These are phyloP conservation scores for Teunomyces lycoperdinae DNA, from an alignment of 805 yeast species.

Conservation along the genomic window DNA sequence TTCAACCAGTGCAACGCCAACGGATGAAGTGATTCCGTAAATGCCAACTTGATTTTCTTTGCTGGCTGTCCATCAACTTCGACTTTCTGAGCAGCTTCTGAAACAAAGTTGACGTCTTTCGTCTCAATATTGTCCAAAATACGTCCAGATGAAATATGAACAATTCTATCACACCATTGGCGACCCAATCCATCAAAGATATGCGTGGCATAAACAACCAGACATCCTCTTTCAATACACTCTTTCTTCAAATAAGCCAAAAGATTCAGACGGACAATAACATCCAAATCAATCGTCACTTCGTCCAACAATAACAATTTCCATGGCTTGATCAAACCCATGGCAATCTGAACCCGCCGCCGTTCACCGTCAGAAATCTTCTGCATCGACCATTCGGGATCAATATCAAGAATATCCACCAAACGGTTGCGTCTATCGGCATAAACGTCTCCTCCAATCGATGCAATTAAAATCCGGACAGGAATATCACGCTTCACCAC, in stretches of 20 bases:
- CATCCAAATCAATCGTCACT: slow-evolving; percentile 95
- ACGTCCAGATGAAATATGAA: slow-evolving; percentile 73
- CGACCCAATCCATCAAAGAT: slow-evolving; percentile 90
- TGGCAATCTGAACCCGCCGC: slow-evolving; percentile 86
- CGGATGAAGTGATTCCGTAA: slow-evolving; percentile 63
- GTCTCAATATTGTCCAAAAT: slow-evolving; percentile 37
- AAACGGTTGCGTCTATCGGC: slow-evolving; percentile 75
- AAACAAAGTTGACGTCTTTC: slow-evolving; percentile 26
- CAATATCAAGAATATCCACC: slow-evolving; percentile 77
- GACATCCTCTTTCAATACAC: slow-evolving; percentile 63
- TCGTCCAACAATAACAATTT: slow-evolving; percentile 83
- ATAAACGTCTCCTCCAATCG: slow-evolving; percentile 69
- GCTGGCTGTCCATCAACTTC: slow-evolving; percentile 22
- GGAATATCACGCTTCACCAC: slow-evolving; percentile 90
- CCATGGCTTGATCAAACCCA: slow-evolving; percentile 95
- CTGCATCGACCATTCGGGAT: slow-evolving; percentile 89
- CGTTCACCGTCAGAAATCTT: slow-evolving; percentile 92
- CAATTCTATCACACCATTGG: slow-evolving; percentile 79
- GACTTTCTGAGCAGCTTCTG: slow-evolving; percentile 24
- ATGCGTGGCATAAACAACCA: slow-evolving; percentile 92
- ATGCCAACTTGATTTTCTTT: slow-evolving; percentile 32
- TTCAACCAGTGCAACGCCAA: slow-evolving; percentile 67
- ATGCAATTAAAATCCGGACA: slow-evolving; percentile 70
- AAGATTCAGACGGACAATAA: slow-evolving; percentile 76
- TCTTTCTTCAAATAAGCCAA: slow-evolving; percentile 71